A percentile compares a stretch with the other conserved stretches of the same genome.
Evolutionary conservation across 2,329 filamentous ascomycete genomes (phyloP).

Genomic region (Talaromyces sp.): DNA sequence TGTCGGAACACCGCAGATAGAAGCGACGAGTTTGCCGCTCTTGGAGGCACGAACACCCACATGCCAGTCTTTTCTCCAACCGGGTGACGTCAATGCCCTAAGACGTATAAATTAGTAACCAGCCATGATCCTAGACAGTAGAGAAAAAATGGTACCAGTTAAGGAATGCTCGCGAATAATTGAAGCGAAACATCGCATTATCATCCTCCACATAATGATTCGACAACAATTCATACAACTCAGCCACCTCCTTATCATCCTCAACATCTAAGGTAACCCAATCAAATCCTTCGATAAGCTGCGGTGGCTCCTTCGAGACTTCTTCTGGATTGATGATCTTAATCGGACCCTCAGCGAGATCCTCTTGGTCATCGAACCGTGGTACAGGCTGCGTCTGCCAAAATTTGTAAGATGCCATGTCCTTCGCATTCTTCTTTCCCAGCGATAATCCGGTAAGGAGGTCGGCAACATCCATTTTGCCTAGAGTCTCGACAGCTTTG

Average conservation of each 20-base stretch:
- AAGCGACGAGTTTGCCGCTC: slow-evolving; percentile 84
- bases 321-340: slow-evolving; percentile 72
- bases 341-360: slow-evolving; percentile 75
- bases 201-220: slow-evolving; percentile 97
- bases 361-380: slow-evolving; percentile 63
- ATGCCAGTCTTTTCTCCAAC: slow-evolving; percentile 93
- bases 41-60: slow-evolving; percentile 82
- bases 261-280: slow-evolving; percentile 89
- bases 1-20: slow-evolving; percentile 90
- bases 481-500: slow-evolving; percentile 49
- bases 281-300: slow-evolving; percentile 79
- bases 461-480: slow-evolving; percentile 47
- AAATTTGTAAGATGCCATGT: slow-evolving; percentile 97
- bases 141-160: slow-evolving; percentile 61
- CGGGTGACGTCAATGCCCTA: slow-evolving; percentile 90
- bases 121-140: no score
- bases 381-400: slow-evolving; percentile 97
- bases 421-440: slow-evolving; percentile 83
- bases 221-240: slow-evolving; percentile 86
- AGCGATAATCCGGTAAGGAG: slow-evolving; percentile 57
- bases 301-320: slow-evolving; percentile 71
- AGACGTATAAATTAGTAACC: not conserved
- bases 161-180: slow-evolving; percentile 84
- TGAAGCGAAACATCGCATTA: slow-evolving; percentile 96
- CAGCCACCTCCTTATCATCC: slow-evolving; percentile 71